Conservation (phyloP, 164 flowering plant species). For the Aristolochia contorta region DNA sequence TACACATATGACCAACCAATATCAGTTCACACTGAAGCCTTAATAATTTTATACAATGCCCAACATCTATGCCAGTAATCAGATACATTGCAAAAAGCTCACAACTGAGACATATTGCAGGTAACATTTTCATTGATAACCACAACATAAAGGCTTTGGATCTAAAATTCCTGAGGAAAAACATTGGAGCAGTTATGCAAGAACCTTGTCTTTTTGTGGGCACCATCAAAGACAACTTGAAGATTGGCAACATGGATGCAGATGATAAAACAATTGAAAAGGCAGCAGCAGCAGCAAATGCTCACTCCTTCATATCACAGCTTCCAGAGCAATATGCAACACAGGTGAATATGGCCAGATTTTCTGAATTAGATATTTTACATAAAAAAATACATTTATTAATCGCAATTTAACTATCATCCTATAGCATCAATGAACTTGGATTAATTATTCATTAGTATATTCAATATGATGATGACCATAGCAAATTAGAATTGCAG, state of each 20-base stretch:
- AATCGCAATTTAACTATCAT: neutral
- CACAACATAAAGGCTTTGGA: slow-evolving; percentile 51
- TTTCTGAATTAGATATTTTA: too few relatives aligned
- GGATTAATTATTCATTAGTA: too few relatives aligned
- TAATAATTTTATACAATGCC: too few relatives aligned
- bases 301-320: slow-evolving; percentile 44
- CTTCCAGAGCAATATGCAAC: slow-evolving; percentile 57
- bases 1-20: too few relatives aligned
- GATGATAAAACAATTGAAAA: slow-evolving; percentile 29
- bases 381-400: neutral
- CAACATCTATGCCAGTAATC: too few relatives aligned
- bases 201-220: slow-evolving; percentile 65
- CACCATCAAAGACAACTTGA: slow-evolving; percentile 50
- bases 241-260: slow-evolving; percentile 46
- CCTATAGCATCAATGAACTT: neutral
- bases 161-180: slow-evolving; percentile 42
- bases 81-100: too few relatives aligned
- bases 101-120: slow-evolving; percentile 16
- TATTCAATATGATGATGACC: too few relatives aligned
- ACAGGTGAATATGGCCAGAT: slow-evolving; percentile 28
- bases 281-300: slow-evolving; percentile 54
- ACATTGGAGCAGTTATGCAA: slow-evolving; percentile 56
- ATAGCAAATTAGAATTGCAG: too few relatives aligned
- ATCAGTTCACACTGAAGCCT: too few relatives aligned
- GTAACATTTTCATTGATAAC: slow-evolving; percentile 46